Percentiles rank a stretch among this genome's conserved stretches.
Evolutionary conservation across 1,284 basidiomycete genomes (phyloP).

Genomic region (Pseudozyma thailandica): DNA sequence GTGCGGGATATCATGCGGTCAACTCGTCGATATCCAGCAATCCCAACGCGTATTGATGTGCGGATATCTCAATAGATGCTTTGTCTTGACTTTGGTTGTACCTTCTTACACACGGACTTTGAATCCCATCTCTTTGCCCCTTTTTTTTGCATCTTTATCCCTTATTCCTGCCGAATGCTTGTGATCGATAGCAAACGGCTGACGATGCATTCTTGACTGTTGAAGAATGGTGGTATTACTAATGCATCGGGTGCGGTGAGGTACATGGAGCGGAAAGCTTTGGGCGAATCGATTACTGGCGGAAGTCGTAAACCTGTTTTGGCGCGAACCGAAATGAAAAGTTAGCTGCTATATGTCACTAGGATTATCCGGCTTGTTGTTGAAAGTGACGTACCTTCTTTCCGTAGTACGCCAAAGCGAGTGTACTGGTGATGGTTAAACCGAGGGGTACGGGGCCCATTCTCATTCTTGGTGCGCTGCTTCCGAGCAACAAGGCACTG

Average conservation of each 20-base stretch:
- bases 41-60: slow-evolving; percentile 1
- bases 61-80: neutral
- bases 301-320: slow-evolving; percentile 53
- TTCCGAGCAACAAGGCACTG: slow-evolving; percentile 80
- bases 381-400: slow-evolving; percentile 66
- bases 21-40: too few relatives aligned
- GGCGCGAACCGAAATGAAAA: too few relatives aligned
- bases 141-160: too few relatives aligned
- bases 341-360: too few relatives aligned
- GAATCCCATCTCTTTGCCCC: too few relatives aligned
- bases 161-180: neutral
- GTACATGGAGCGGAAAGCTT: neutral
- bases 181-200: too few relatives aligned
- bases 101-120: neutral
- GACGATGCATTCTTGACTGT: too few relatives aligned
- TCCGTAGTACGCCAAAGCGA: slow-evolving; percentile 78
- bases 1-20: too few relatives aligned
- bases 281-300: slow-evolving; percentile 17
- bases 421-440: slow-evolving; percentile 75
- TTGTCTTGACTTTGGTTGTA: neutral
- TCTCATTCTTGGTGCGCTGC: slow-evolving; percentile 77
- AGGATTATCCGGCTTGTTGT: neutral
- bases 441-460: slow-evolving; percentile 82
- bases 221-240: neutral
- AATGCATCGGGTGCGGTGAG: neutral